These are phyloP conservation scores for Fallopia convolvulus DNA, from an alignment of 148 eudicot species.

Conservation along the genomic window DNA sequence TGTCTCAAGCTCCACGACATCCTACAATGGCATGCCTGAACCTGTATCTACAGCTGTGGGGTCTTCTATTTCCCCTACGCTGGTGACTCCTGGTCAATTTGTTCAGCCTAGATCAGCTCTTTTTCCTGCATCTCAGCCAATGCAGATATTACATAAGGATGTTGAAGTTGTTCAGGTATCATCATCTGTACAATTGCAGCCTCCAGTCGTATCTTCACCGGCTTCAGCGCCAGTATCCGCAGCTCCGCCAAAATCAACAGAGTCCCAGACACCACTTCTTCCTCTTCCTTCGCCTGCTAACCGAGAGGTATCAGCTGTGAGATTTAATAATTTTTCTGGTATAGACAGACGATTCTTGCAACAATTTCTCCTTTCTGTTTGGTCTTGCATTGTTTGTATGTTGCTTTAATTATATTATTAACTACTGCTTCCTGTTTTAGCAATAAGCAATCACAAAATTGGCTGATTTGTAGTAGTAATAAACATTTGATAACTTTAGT, in stretches of 20 bases:
- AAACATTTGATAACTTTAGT: background rate
- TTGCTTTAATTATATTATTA: background rate
- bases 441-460: background rate
- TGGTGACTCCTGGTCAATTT: slow-evolving; percentile 56
- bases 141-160: slow-evolving; percentile 34
- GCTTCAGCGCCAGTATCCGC: slow-evolving; percentile 13
- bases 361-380: background rate
- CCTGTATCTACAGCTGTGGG: slow-evolving; percentile 24
- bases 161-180: slow-evolving; percentile 41
- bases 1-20: slow-evolving; percentile 19
- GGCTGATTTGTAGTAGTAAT: background rate
- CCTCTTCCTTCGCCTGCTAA: slow-evolving; percentile 41
- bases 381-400: background rate
- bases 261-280: slow-evolving; percentile 29
- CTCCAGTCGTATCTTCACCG: slow-evolving; percentile 11
- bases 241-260: slow-evolving; percentile 13
- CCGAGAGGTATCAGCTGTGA: slow-evolving; percentile 22
- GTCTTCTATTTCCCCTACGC: slow-evolving; percentile 28
- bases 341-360: background rate
- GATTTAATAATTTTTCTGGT: background rate
- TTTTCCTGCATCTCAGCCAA: slow-evolving; percentile 18
- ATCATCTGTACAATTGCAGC: slow-evolving; percentile 15
- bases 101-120: slow-evolving; percentile 36
- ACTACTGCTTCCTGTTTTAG: background rate
- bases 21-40: slow-evolving; percentile 30